phyloP scores from a whole-genome alignment of 768 basidiomycete species.

The Mycena sanguinolenta region DNA sequence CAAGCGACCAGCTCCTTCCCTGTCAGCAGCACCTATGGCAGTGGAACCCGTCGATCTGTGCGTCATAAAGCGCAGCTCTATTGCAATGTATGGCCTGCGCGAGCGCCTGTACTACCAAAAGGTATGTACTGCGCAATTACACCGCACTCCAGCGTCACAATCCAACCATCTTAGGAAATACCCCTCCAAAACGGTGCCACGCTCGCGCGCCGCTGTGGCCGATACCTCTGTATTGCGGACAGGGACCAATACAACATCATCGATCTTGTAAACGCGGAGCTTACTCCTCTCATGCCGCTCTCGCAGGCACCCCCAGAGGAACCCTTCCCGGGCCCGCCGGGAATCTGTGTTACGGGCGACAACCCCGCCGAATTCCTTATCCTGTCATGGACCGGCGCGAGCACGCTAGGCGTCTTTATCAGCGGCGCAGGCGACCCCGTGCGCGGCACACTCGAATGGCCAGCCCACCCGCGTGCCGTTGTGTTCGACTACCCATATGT shows the following conservation, averaged over 20 bases:
- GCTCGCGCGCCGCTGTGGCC: constrained; percentile 73
- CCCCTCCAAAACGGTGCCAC: constrained; percentile 71
- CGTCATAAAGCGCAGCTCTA: constrained; percentile 75
- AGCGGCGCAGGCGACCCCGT: constrained; percentile 89
- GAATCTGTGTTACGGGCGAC: constrained; percentile 79
- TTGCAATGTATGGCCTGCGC: constrained; percentile 75
- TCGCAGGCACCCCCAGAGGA: constrained; percentile 71
- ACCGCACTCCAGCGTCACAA: background rate
- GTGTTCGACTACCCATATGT: constrained; percentile 88
- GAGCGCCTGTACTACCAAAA: constrained; percentile 74
- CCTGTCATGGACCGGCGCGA: constrained; percentile 85
- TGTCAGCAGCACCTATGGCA: constrained; percentile 54
- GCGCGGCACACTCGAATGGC: constrained; percentile 91
- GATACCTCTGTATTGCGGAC: constrained; percentile 81
- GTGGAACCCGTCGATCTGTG: constrained; percentile 77
- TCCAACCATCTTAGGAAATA: constrained; percentile 67
- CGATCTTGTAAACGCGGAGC: constrained; percentile 77
- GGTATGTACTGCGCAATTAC: constrained; percentile 56
- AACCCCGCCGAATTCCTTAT: constrained; percentile 82
- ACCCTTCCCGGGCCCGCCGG: constrained; percentile 66
- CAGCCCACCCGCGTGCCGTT: constrained; percentile 71
- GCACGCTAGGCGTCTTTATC: constrained; percentile 89
- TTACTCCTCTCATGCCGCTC: constrained; percentile 83
- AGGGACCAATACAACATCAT: constrained; percentile 81
- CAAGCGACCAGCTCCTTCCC: constrained; percentile 59